Base-by-base conservation (phyloP, 306 rosid genomes). In the Malus orientalis region DNA sequence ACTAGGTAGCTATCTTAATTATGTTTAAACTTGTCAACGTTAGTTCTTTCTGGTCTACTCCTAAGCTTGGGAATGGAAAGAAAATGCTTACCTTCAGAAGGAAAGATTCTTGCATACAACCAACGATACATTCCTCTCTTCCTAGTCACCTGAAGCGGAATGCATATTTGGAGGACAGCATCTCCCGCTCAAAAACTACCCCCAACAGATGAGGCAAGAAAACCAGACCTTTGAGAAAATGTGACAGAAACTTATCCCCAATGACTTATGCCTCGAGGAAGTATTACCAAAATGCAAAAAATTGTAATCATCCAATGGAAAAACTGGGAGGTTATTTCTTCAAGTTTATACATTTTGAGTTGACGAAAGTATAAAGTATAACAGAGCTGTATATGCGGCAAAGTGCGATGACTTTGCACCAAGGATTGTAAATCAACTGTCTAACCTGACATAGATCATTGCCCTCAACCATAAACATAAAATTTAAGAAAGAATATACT, bases 331-430 rank as follows among this genome's bases (percentile, higher is more conserved):
- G 74, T 73, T 67, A 71, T 69, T 75, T 83, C 82, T 81, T 80
- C 81, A 80, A 82, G 85, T 77, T 84, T 83, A 81, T 81, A 84
- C 88, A 85, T 69, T 81, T 32, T 11, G 67, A 64, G 65, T 76
- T 58, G 63, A 74, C 83, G 27, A 75, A 62, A 51, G 70, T 53
- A 66, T 33, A 45, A 75, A 51, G 70, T 53, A 66, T 45, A 45
- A 79, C n/a, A 78, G 73, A 79, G 75, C 74, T 79, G 86, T 72
- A 76, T 85, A 83, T 73, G 75, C 81, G 62, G 83, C 84, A 88
- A 83, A 82, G 57, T 62, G 73, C 78, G 80, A 78, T 71, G 75
- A 81, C 76, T 74, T 78, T 4, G 79, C 67, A 4, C 79, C 86
- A 82, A 59, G 67, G 85, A 85, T 69, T 69, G 78, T 62, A 81